Base-by-base conservation (phyloP, 2,329 filamentous ascomycete species). In the Rutstroemia sp. region DNA sequence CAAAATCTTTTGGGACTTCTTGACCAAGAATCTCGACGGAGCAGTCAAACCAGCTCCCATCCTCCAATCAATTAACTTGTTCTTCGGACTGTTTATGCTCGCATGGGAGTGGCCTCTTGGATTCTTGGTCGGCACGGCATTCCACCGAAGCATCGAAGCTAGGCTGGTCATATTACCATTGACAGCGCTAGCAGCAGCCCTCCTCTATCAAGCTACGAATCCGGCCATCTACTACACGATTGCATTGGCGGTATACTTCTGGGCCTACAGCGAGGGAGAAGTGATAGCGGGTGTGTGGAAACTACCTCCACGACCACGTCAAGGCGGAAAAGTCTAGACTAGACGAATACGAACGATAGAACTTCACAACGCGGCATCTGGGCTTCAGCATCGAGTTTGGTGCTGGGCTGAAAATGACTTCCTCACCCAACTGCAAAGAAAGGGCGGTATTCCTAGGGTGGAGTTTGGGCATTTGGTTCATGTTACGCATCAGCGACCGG, bases 1-100 rank as follows among this genome's bases (percentile, higher is more conserved):
- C 63, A 99, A 99, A 73, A 87, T 99, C 70, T 95, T 99, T 75
- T 99, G 89, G 87, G 94, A 99, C 74, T 96, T 96, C 72, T 75
- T 94, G 63, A 96, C 92, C 59, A 91, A 90, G 69, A 91, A 90
- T 66, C 84, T 99, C 65, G 90, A 99, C 70, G 79, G 77, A 55
- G 88, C 87, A 49, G 90, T 97, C 60, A 91, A 88, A 67, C 92
- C 92, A 0, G 72, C 94, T n/a, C 94, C 94, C 1, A 77, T 91
- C 51, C 78, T 99, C 16, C 94, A 99, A 71, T 88, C 87, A 67
- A 79, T 97, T 75, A 99, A 99, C 69, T 76, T 99, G 23, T 21
- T 96, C 46, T 79, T 95, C 67, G 92, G 90, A 16, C 65, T 97
- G 58, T 70, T 87, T 61, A 86, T 89, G 66, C 73, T 97, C 27